Conservation (phyloP, 176 grass and related monocot genomes). For the Rhynchospora pubera region DNA sequence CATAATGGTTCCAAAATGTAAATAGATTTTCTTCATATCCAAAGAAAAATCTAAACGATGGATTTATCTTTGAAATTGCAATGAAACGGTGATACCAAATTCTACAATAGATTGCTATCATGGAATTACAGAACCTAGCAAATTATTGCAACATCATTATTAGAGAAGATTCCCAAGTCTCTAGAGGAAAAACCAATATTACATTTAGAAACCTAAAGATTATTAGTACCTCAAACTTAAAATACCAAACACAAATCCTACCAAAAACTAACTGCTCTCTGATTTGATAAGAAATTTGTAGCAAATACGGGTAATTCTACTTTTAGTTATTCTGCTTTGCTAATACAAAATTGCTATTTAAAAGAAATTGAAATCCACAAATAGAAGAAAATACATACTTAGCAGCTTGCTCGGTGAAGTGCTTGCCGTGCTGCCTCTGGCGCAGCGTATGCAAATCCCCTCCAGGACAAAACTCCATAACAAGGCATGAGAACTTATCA, state of each 20-base stretch:
- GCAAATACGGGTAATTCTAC: neutral
- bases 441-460: constrained; percentile 84
- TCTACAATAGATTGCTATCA: neutral
- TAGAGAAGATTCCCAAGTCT: neutral
- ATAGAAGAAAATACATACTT: constrained; percentile 44
- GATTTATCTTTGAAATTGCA: neutral
- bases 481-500: constrained; percentile 83
- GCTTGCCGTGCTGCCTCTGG: constrained; percentile 75
- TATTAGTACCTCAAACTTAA: neutral
- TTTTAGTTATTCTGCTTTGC: too few relatives aligned
- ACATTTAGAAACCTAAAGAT: neutral
- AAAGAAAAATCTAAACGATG: neutral
- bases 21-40: neutral
- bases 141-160: neutral
- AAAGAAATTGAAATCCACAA: neutral
- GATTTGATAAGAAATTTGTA: neutral
- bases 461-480: constrained; percentile 92
- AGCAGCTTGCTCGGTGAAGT: constrained; percentile 82
- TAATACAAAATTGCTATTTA: neutral
- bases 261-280: too few relatives aligned
- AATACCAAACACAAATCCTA: neutral
- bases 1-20: neutral
- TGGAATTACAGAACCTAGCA: neutral
- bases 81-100: neutral
- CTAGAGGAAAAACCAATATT: neutral